Evolutionary conservation across 2,329 filamentous ascomycete species (phyloP), one percentile per base, ranked within the genome.

Genomic region (Metarhizium rileyi): DNA sequence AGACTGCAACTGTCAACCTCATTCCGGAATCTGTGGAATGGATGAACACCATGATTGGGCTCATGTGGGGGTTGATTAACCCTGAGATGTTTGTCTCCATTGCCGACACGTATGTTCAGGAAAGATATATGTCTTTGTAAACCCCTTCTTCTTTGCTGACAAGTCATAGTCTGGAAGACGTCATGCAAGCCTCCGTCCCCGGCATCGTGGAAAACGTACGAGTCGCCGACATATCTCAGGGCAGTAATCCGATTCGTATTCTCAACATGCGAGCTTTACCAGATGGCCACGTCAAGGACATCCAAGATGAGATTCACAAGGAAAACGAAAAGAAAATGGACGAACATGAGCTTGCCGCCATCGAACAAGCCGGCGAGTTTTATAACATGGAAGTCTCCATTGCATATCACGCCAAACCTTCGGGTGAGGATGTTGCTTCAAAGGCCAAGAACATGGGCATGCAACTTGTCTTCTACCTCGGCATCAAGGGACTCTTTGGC

Each of bases 391-490:
- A 96, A 65, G 84, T 87, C 25, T 88, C 89, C 0, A 84, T 96
- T 60, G 90, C 90, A 1, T 96, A 96, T 64, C 90, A 96, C 61
- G 88, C 91, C 9, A 82, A 84, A 63, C 90, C 90, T 12, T 84
- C 80, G 2, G 76, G 80, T 5, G 73, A 74, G 51, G 79, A 83
- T 44, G 77, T 89, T 14, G 85, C 87, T 2, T 85, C 87, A 43
- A 93, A 90, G 66, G 89, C 90, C 5, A 81, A 86, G 57, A 97
- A 96, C 64, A 95, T 96, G 88, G 90, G 95, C 61, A 95, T 96
- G 89, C 86, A 94, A 60, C 70, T 97, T 14, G 81, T 96, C 8
- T 97, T 98, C 65, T 97, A 96, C 56, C 77, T 97, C 1, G 93
- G 93, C 50, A 73, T 95, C 61, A 89, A 87, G 62, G 90, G 90